A percentile compares a stretch with the other conserved stretches of the same genome.
These are phyloP conservation scores for Solanum virginianum DNA, from an alignment of 257 asterid genomes.

Conservation along the genomic window DNA sequence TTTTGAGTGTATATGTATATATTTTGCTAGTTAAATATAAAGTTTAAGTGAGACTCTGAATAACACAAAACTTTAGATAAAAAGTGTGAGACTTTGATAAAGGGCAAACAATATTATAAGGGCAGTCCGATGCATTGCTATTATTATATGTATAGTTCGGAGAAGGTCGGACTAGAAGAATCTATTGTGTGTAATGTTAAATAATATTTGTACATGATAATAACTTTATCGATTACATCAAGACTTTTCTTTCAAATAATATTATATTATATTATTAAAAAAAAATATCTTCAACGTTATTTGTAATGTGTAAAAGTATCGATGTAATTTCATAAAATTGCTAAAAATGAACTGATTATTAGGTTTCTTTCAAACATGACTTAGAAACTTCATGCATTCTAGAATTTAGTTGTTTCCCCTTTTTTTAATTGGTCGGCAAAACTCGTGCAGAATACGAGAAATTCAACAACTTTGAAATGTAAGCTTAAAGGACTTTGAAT, in stretches of 20 bases:
- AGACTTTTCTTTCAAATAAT: neutral
- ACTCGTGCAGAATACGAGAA: neutral
- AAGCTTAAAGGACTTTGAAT: neutral
- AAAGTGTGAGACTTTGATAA: too few species aligned
- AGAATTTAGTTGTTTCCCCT: neutral
- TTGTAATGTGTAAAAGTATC: too few species aligned
- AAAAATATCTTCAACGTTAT: neutral
- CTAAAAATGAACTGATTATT: neutral
- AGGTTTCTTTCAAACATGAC: neutral
- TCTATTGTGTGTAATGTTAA: neutral
- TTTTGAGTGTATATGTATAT: neutral
- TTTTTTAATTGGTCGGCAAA: neutral
- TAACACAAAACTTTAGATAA: neutral
- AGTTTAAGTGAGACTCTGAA: neutral
- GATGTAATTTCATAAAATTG: too few species aligned
- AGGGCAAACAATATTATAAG: too few species aligned
- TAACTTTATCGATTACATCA: neutral
- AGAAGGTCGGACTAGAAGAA: rapidly evolving
- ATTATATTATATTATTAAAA: neutral
- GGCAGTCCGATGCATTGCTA: too few species aligned
- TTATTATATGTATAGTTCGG: neutral
- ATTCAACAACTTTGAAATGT: neutral
- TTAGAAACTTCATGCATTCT: neutral
- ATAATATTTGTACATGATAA: neutral
- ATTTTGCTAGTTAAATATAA: neutral